Evolutionary conservation across 352 stramenopile genomes (phyloP).

Genomic region (Phytophthora litchii): DNA sequence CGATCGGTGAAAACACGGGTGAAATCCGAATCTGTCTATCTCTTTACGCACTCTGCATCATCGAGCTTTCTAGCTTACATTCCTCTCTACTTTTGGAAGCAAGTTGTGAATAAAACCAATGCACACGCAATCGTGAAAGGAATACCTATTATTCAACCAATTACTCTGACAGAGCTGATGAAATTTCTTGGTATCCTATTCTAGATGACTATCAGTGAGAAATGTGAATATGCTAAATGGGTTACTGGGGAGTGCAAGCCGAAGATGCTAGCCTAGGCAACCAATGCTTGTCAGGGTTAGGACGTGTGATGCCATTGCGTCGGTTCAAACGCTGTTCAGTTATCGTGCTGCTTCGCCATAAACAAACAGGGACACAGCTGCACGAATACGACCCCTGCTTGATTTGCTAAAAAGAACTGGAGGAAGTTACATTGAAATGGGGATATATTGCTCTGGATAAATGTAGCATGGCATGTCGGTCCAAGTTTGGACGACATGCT

Average conservation of each 20-base stretch:
- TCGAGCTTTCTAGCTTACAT: constrained; percentile 9
- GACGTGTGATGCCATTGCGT: constrained; percentile 25
- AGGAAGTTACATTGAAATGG: constrained; percentile 20
- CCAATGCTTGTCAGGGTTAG: background rate
- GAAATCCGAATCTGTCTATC: background rate
- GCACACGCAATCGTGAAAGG: constrained; percentile 2
- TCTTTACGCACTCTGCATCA: constrained; percentile 15
- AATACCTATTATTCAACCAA: background rate
- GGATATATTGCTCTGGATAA: constrained; percentile 36
- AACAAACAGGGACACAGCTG: background rate
- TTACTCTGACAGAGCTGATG: constrained; percentile 34
- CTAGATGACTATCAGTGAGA: constrained; percentile 17
- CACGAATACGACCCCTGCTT: constrained; percentile 2
- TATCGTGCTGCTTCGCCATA: constrained; percentile 7
- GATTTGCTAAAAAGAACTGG: constrained; percentile 11
- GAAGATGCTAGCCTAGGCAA: constrained; percentile 23
- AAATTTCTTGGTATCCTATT: constrained; percentile 37
- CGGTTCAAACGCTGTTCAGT: constrained; percentile 34
- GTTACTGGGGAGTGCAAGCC: constrained; percentile 19
- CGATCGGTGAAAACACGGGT: background rate
- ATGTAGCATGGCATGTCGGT: constrained; percentile 22
- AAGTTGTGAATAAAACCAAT: constrained; percentile 7
- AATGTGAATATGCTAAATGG: too few species aligned
- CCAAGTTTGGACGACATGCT: constrained; percentile 1
- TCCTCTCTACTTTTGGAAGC: constrained; percentile 4